These are phyloP conservation scores for Limnanthes douglasii DNA, from an alignment of 345 rosid genomes.

Conservation along the genomic window DNA sequence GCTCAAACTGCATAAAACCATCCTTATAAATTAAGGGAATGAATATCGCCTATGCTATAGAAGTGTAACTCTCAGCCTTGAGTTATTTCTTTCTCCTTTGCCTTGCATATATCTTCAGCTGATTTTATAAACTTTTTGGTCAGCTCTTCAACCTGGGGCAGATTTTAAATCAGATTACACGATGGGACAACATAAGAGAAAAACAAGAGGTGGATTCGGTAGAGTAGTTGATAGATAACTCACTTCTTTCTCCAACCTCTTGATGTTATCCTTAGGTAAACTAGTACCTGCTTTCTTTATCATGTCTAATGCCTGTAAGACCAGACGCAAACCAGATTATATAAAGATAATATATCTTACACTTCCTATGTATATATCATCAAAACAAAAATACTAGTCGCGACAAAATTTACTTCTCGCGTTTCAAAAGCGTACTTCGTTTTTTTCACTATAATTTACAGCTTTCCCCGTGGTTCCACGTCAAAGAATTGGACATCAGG, in stretches of 20 bases:
- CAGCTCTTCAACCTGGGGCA: slow-evolving; percentile 56
- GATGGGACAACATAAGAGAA: neutral
- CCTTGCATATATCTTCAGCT: slow-evolving; percentile 83
- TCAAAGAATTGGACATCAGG: too few species aligned
- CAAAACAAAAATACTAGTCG: too few species aligned
- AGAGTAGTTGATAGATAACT: slow-evolving; percentile 6
- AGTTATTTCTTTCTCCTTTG: slow-evolving; percentile 80
- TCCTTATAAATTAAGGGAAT: too few species aligned
- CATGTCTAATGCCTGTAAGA: slow-evolving; percentile 65
- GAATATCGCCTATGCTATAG: too few species aligned
- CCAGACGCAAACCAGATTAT: neutral
- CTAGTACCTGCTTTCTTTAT: slow-evolving; percentile 64
- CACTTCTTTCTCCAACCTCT: slow-evolving; percentile 90
- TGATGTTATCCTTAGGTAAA: slow-evolving; percentile 72
- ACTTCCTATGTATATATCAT: too few species aligned
- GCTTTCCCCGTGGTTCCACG: too few species aligned
- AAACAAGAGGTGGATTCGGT: neutral
- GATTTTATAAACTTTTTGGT: slow-evolving; percentile 72
- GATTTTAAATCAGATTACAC: neutral
- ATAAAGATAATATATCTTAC: too few species aligned
- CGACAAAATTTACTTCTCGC: too few species aligned
- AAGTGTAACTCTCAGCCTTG: too few species aligned
- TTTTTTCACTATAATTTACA: too few species aligned
- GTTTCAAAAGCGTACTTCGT: too few species aligned
- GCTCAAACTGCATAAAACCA: too few species aligned